phyloP scores from a whole-genome alignment of 23 red algal species.

The Gracilariopsis chorda region DNA sequence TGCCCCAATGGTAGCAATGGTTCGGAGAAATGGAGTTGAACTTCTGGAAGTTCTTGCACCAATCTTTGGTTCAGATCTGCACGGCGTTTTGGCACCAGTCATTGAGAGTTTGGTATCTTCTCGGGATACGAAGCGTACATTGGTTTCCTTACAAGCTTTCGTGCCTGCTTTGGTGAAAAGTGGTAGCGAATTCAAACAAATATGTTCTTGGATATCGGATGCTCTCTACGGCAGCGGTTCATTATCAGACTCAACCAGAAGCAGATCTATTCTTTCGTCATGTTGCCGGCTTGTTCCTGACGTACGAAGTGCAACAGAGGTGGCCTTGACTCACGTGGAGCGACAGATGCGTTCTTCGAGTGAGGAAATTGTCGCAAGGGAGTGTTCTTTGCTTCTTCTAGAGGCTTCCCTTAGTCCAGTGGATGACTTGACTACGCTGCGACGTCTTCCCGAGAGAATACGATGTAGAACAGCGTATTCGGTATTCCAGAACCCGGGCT shows the following conservation, averaged over 20 bases:
- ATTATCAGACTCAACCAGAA: background rate
- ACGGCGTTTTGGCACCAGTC: background rate
- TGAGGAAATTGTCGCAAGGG: background rate
- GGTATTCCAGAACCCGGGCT: background rate
- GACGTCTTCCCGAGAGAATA: background rate
- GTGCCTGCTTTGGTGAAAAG: constrained; percentile 17
- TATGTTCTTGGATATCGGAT: background rate
- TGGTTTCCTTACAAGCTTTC: background rate
- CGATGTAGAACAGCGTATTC: constrained; percentile 6
- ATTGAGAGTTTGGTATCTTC: background rate
- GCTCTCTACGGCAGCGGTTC: background rate
- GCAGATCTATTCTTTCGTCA: background rate
- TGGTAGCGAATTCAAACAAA: background rate
- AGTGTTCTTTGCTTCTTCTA: background rate
- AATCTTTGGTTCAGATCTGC: background rate
- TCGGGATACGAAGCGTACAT: background rate
- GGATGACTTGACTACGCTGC: background rate
- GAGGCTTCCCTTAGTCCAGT: background rate
- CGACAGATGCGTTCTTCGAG: background rate
- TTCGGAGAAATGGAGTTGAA: background rate
- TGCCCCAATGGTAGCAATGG: background rate
- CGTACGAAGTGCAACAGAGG: background rate
- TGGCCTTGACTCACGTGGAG: background rate
- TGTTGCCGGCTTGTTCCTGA: constrained; percentile 17
- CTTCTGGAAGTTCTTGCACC: constrained; percentile 8